A percentile compares a stretch with the other conserved stretches of the same genome.
phyloP scores from a whole-genome alignment of 2,329 filamentous ascomycete species.

The Diaporthe citriasiana region DNA sequence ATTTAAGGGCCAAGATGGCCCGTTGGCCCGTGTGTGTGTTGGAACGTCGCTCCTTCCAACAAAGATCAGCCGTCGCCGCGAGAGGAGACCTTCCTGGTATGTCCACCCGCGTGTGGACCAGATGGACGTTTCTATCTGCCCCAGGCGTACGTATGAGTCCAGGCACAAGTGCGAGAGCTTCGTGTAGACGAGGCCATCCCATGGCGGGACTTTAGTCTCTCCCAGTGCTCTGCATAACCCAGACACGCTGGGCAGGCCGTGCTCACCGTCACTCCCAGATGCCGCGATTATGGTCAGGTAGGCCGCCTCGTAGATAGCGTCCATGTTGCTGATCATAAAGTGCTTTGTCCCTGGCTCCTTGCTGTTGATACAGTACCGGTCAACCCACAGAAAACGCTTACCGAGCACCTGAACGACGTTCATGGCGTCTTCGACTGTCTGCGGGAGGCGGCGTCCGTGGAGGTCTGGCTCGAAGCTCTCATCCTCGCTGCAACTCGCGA shows the following conservation, averaged over 20 bases:
- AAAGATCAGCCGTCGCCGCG: not conserved
- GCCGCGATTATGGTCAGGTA: not conserved
- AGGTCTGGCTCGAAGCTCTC: not conserved
- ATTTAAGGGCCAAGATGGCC: too few relatives aligned
- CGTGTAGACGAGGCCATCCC: not conserved
- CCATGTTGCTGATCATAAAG: slow-evolving; percentile 2
- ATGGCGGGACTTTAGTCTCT: not conserved
- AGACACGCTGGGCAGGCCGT: not conserved
- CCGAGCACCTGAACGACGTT: not conserved
- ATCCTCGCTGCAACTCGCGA: rapidly evolving
- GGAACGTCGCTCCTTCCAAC: too few relatives aligned
- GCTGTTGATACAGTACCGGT: not conserved
- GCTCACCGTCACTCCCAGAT: not conserved
- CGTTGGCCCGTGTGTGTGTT: too few relatives aligned
- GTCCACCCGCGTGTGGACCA: not conserved
- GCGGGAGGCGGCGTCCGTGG: not conserved
- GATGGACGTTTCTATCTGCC: not conserved
- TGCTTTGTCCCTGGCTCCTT: not conserved
- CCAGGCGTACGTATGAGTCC: not conserved
- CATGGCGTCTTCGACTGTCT: not conserved
- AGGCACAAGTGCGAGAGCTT: not conserved
- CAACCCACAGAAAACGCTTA: not conserved
- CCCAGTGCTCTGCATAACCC: not conserved
- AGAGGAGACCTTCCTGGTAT: not conserved
- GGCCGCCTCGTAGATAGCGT: not conserved